These are phyloP conservation scores for Rosa hybrid DNA, from an alignment of 331 rosid species.

Conservation along the genomic window DNA sequence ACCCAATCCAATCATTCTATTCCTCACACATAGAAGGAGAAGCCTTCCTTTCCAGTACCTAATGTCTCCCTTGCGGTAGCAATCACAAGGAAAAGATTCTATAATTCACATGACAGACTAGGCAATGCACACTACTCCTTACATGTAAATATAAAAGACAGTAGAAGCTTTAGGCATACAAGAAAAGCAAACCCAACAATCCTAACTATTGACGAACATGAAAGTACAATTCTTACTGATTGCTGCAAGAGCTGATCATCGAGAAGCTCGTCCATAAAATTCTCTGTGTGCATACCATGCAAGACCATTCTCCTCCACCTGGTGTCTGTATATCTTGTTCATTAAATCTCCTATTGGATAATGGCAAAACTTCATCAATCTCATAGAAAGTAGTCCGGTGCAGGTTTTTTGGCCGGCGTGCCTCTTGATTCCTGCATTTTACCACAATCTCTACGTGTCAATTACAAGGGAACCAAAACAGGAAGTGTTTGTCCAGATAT, in stretches of 20 bases:
- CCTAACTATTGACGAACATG: conserved; percentile 32
- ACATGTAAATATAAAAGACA: conserved; percentile 35
- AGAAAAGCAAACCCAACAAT: conserved; percentile 40
- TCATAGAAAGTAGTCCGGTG: conserved; percentile 95
- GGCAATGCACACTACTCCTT: conserved; percentile 54
- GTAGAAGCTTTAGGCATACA: conserved; percentile 39
- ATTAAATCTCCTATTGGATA: conserved; percentile 38
- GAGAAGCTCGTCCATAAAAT: conserved; percentile 19
- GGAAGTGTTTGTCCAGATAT: not conserved
- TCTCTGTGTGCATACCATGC: conserved; percentile 18
- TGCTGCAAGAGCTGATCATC: conserved; percentile 24
- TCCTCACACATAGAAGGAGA: conserved; percentile 20
- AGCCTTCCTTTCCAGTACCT: conserved; percentile 28
- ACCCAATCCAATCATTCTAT: conserved; percentile 36
- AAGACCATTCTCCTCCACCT: conserved; percentile 31
- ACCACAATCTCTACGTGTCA: conserved; percentile 19
- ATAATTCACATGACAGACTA: conserved; percentile 17
- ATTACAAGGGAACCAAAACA: not conserved
- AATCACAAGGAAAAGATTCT: conserved; percentile 25
- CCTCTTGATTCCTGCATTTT: conserved; percentile 88
- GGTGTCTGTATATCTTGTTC: conserved; percentile 27
- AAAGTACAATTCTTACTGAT: conserved; percentile 35
- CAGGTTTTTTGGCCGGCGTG: conserved; percentile 80
- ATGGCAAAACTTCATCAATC: conserved; percentile 15
- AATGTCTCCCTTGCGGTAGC: conserved; percentile 18